Percentiles rank a stretch among this genome's conserved stretches.
Conservation (phyloP, 805 yeast species). For the Grigorovia humatica region DNA sequence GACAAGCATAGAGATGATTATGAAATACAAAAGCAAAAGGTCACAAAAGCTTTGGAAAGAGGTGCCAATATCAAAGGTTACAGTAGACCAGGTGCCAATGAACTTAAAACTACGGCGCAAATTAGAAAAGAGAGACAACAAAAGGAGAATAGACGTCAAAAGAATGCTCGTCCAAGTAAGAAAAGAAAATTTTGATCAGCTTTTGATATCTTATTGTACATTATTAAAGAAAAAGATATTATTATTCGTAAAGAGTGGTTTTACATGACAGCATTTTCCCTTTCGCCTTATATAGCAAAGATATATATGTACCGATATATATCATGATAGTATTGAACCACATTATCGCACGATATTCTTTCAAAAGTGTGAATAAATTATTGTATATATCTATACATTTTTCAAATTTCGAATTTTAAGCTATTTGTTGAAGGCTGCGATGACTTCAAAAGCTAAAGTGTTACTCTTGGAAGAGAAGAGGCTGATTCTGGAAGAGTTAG, state of each 20-base stretch:
- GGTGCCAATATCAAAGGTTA: slow-evolving; percentile 66
- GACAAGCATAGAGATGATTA: slow-evolving; percentile 85
- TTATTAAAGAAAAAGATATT: background rate
- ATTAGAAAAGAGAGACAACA: slow-evolving; percentile 66
- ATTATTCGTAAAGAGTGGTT: too few relatives aligned
- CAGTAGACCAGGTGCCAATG: slow-evolving; percentile 36
- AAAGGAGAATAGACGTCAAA: slow-evolving; percentile 65
- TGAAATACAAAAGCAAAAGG: slow-evolving; percentile 70
- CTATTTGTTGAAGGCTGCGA: background rate
- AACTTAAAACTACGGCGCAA: slow-evolving; percentile 57
- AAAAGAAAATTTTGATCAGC: slow-evolving; percentile 15
- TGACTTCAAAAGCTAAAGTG: background rate
- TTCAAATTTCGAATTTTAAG: background rate
- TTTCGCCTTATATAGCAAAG: too few relatives aligned
- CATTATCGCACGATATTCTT: background rate
- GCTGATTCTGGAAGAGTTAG: slow-evolving; percentile 49
- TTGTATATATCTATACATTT: too few relatives aligned
- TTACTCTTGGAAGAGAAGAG: slow-evolving; percentile 29
- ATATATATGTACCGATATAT: background rate
- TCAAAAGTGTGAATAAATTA: background rate
- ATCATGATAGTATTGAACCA: background rate
- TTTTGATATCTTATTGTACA: background rate
- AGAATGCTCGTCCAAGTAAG: slow-evolving; percentile 67
- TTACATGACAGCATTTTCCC: too few relatives aligned
- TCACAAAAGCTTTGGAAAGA: slow-evolving; percentile 63